A percentile compares a stretch with the other conserved stretches of the same genome.
Conservation (phyloP, 2,329 filamentous ascomycete species). For the Rosellinia necatrix region DNA sequence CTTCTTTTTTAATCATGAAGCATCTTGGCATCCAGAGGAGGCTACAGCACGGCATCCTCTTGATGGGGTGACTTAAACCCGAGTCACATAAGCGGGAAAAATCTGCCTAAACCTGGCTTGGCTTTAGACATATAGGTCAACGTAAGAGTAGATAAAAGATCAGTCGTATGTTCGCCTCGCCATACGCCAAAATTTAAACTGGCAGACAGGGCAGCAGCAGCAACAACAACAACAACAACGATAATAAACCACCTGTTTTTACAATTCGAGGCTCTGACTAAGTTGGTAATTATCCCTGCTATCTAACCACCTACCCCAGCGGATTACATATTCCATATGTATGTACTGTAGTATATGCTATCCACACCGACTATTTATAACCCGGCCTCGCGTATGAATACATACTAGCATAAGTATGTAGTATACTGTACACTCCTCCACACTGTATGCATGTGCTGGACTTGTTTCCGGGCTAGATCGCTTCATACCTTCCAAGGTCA, state of each 20-base stretch:
- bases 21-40: slow-evolving; percentile 12
- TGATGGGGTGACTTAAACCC: background rate
- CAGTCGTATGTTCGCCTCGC: too few species aligned
- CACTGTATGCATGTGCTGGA: background rate
- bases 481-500: slow-evolving; percentile 1
- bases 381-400: background rate
- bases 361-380: slow-evolving; percentile 4
- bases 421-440: too few species aligned
- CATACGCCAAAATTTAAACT: background rate
- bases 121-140: background rate
- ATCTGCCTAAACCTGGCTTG: background rate
- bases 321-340: too few species aligned
- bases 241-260: too few species aligned
- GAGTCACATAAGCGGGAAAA: too few species aligned
- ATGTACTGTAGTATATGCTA: too few species aligned
- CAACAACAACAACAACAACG: background rate
- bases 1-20: slow-evolving; percentile 1
- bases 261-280: too few species aligned
- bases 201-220: background rate
- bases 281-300: too few species aligned
- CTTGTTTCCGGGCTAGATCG: background rate
- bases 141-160: too few species aligned
- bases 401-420: background rate
- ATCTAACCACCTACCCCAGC: too few species aligned
- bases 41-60: background rate